phyloP scores from a whole-genome alignment of 345 rosid genomes.

The Moringa oleifera region DNA sequence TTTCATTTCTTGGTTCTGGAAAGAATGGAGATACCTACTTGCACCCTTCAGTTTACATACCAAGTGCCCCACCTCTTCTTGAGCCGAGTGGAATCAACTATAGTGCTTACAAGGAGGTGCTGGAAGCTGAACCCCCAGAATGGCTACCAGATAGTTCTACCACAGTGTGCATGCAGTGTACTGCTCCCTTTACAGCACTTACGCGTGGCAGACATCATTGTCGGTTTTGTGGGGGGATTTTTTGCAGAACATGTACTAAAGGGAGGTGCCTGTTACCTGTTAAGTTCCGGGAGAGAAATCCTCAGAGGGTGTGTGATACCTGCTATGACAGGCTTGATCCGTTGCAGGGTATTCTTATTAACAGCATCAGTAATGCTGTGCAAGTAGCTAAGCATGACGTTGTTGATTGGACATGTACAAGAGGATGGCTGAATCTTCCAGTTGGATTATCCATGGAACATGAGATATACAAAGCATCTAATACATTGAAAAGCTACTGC shows the following conservation, averaged over 20 bases:
- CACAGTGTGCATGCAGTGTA: slow-evolving; percentile 73
- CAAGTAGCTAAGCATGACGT: slow-evolving; percentile 97
- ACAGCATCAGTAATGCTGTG: slow-evolving; percentile 79
- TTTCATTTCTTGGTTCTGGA: slow-evolving; percentile 66
- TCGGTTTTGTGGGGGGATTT: slow-evolving; percentile 90
- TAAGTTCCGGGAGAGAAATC: slow-evolving; percentile 82
- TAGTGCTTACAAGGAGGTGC: slow-evolving; percentile 58
- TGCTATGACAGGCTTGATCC: slow-evolving; percentile 98
- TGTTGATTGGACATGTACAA: slow-evolving; percentile 80
- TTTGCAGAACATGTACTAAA: slow-evolving; percentile 74
- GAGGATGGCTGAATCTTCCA: slow-evolving; percentile 97
- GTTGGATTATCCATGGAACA: slow-evolving; percentile 91
- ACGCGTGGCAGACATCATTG: slow-evolving; percentile 97
- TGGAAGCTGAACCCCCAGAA: slow-evolving; percentile 89
- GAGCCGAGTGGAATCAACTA: slow-evolving; percentile 53
- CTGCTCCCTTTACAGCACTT: slow-evolving; percentile 67
- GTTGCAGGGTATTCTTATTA: slow-evolving; percentile 69
- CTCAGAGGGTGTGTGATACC: slow-evolving; percentile 90
- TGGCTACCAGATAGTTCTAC: slow-evolving; percentile 94
- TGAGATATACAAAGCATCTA: slow-evolving; percentile 90
- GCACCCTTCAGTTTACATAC: slow-evolving; percentile 88
- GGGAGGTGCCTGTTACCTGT: slow-evolving; percentile 82
- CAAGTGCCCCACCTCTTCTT: slow-evolving; percentile 92
- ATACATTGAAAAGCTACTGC: slow-evolving; percentile 67
- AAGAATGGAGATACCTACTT: slow-evolving; percentile 71